Conservation (phyloP, 2,329 filamentous ascomycete genomes). For the Ceratocystis ficicola region DNA sequence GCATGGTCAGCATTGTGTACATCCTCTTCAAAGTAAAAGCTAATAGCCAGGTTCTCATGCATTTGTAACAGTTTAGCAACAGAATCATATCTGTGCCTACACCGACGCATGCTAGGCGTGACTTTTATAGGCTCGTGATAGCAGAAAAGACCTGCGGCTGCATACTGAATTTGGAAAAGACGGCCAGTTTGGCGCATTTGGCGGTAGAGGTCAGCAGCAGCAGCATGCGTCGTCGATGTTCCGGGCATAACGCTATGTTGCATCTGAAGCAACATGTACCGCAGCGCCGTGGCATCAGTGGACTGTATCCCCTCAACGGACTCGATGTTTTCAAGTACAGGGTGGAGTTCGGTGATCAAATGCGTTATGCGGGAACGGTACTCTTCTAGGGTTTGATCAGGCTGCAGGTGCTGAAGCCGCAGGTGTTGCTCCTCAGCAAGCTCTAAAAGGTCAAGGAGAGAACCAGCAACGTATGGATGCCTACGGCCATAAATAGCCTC, state of each 20-base stretch:
- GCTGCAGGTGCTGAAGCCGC: conserved; percentile 7
- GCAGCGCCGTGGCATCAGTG: conserved; percentile 31
- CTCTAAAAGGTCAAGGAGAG: conserved; percentile 23
- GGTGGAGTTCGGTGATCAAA: conserved; percentile 31
- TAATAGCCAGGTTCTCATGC: conserved; percentile 31
- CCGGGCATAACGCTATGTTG: conserved; percentile 30
- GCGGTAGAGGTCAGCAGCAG: conserved; percentile 32
- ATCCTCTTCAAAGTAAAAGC: conserved; percentile 36
- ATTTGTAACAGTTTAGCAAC: conserved; percentile 31
- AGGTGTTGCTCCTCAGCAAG: conserved; percentile 15
- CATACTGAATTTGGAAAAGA: conserved; percentile 31
- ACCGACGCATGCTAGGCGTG: conserved; percentile 35
- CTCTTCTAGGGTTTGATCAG: conserved; percentile 27
- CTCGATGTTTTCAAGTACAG: conserved; percentile 31
- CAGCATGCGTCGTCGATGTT: conserved; percentile 30
- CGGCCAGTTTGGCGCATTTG: conserved; percentile 30
- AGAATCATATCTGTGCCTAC: conserved; percentile 33
- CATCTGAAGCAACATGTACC: conserved; percentile 34
- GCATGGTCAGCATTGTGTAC: conserved; percentile 34
- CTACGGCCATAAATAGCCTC: conserved; percentile 35
- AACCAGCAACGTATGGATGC: conserved; percentile 35
- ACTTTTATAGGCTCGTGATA: conserved; percentile 36
- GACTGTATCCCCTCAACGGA: conserved; percentile 28
- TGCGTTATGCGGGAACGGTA: conserved; percentile 33
- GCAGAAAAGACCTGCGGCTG: conserved; percentile 33